Evolutionary conservation across 2,329 filamentous ascomycete species (phyloP), one percentile per base, ranked within the genome.

Genomic region (Xylaria digitata): DNA sequence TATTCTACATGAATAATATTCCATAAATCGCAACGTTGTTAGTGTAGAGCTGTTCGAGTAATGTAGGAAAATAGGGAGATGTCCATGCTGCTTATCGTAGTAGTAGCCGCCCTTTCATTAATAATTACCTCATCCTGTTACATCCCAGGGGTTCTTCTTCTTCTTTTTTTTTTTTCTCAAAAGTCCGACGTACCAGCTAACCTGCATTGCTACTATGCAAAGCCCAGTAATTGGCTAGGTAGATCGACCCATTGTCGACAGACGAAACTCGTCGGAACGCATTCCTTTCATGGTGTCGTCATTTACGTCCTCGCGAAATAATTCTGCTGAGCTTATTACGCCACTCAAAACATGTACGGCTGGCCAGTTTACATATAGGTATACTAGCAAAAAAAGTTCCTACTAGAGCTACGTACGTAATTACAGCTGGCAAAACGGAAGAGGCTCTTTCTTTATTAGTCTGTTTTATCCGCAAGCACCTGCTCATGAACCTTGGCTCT

Each of bases 321-420:
- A 30, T 57, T 60, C 17, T 37, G n/a, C 37, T 30, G 55, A 50
- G 65, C 55, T 59, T 48, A 65, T 54, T 49, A 34, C 48, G 8
- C 37, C 32, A 45, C 48, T 40, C 13, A 34, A n/a, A n/a, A 23
- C n/a, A 23, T 1, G 30, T 26, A 2, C 11, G 40, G 32, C 37
- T 19, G n/a, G n/a, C n/a, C n/a, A n/a, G n/a, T n/a, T n/a, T n/a
- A n/a, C n/a, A n/a, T 50, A n/a, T 4, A 45, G 2, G 2, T n/a
- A 26, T 19, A 19, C 40, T 17, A 43, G 23, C 11, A 32, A 42
- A 37, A 30, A 30, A 37, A 48, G 52, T 21, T 17, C 9, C 17
- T 40, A 40, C 37, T 40, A 2, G 11, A 40, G 32, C 21, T 30
- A 7, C 21, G 48, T 45, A 17, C 56, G 19, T 19, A 40, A 42